Percentiles rank a stretch among this genome's conserved stretches.
These are phyloP conservation scores for Ilex asprella DNA, from an alignment of 257 asterid genomes.

Conservation along the genomic window DNA sequence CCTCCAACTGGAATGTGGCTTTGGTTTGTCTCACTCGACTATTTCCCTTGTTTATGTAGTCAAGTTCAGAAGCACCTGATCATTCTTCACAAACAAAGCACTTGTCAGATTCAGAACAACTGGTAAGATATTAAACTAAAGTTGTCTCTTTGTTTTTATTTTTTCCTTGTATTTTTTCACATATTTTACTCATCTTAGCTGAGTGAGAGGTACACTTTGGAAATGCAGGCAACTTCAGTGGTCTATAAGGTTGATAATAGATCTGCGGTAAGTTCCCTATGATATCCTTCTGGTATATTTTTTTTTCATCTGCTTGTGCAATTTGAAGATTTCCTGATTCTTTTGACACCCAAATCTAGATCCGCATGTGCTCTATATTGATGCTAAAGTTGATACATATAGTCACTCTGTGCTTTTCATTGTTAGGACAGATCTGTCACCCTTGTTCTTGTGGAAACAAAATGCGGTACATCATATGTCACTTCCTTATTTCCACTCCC, in stretches of 20 bases:
- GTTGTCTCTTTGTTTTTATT: too few relatives aligned
- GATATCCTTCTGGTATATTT: not conserved
- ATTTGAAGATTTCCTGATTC: too few relatives aligned
- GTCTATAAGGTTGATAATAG: conserved; percentile 30
- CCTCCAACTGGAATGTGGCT: too few relatives aligned
- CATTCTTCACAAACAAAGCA: conserved; percentile 21
- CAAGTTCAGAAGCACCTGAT: conserved; percentile 16
- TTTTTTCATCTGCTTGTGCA: too few relatives aligned
- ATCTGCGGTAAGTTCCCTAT: conserved; percentile 43
- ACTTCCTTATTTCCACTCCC: too few relatives aligned
- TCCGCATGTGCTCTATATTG: too few relatives aligned
- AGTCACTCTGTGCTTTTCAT: too few relatives aligned
- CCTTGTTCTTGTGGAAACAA: not conserved
- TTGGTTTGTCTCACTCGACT: not conserved
- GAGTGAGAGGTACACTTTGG: conserved; percentile 3
- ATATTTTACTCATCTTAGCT: not conserved
- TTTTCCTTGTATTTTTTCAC: too few relatives aligned
- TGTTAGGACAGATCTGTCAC: too few relatives aligned
- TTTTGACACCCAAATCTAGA: too few relatives aligned
- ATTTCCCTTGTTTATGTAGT: conserved; percentile 21
- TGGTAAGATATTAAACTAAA: conserved; percentile 20
- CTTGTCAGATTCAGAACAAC: conserved; percentile 22
- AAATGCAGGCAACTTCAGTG: conserved; percentile 31
- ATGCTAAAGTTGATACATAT: too few relatives aligned
- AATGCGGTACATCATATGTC: too few relatives aligned